Base-by-base conservation (phyloP, 345 rosid species). In the Heritiera littoralis region DNA sequence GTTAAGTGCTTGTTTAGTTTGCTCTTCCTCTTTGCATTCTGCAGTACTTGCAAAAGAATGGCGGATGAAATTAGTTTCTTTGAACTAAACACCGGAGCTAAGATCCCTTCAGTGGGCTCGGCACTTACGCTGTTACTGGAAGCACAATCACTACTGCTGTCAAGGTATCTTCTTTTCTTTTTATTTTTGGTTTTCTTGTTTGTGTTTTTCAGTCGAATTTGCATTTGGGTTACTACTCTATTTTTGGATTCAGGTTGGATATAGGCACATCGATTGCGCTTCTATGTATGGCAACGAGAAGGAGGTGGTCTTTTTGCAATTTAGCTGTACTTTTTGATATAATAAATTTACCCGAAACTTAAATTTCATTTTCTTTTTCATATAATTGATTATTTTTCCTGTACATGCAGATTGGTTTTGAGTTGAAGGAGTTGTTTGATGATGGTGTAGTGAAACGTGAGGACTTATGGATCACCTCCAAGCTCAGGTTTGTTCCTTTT, bases 251-350 rank as follows among this genome's bases (percentile, higher is more conserved):
- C 88, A 92, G 98, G 81, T 80, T 65, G 96, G 97, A 23, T 94
- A 90, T 81, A 88, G 85, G 10, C 95, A 93, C 80, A 89, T 94
- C 17, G 97, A 93, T 84, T 91, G 98, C 80, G 98, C 98, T 80
- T 85, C 84, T 52, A 69, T 78, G 55, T 93, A 93, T 66, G 81
- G 76, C 63, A 94, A 94, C 38, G 97, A 93, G 80, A 80, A 78
- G 66, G 97, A 94, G 97, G 98, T 94, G 76, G 66, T 70, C 28
- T 51, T 55, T 78, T 43, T 77, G 74, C 56, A 40, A 60, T 66
- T 80, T 75, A 51, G 52, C 79, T 85, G 74, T 52, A 9, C 15
- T 20, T 51, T 45, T 46, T 13, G 58, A 70, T 70, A 23, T 70
- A 69, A 70, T 70, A 17, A 17, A 54, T 72, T 72, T 5, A 32